Evolutionary conservation across 768 basidiomycete species (phyloP), one percentile per base, ranked within the genome.

Genomic region (Auriculariales sp.): DNA sequence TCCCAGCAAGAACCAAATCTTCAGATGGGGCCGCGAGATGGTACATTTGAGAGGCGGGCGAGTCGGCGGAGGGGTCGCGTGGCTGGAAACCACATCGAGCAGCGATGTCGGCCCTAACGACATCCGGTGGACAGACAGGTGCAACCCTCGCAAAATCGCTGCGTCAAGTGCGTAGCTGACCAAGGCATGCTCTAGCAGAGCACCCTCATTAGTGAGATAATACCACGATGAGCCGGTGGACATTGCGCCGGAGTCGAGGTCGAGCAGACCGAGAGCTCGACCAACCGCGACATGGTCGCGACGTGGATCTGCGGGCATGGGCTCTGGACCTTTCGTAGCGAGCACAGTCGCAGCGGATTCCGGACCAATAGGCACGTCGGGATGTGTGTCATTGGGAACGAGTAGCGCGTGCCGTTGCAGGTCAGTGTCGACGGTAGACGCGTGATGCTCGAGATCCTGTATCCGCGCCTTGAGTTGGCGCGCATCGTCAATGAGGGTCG

Each of bases 201-300:
- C 90, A 9, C 83, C 85, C 61, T 88, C 84, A 54, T 83, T 81
- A 33, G 74, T 71, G 29, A 98, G 73, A 63, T 87, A 97, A 57
- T 92, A 92, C 92, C 93, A 99, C 4, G 89, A 89, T 0, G 79
- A 75, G 12, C 95, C 95, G 0, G 91, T 82, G 11, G 87, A 80
- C 10, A 72, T 72, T 3, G 89, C 72, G 1, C 74, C 91, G 14
- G 83, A 78, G 56, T 91, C 84, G 9, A 89, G 71, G 64, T 95
- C 84, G 28, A 93, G 64, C 14, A 90, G 67, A 17, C 74, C 77
- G 50, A 89, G 72, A 34, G 74, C 71, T 15, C 73, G 71, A 19
- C 76, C 77, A 32, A 92, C 69, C 3, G 72, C 57, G 39, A 91
- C 72, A 63, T 97, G 92, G 66, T 94, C 89, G 48, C 88, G 73